These are phyloP conservation scores for Penicillium alfredii DNA, from an alignment of 495 filamentous ascomycete species.

Conservation along the genomic window DNA sequence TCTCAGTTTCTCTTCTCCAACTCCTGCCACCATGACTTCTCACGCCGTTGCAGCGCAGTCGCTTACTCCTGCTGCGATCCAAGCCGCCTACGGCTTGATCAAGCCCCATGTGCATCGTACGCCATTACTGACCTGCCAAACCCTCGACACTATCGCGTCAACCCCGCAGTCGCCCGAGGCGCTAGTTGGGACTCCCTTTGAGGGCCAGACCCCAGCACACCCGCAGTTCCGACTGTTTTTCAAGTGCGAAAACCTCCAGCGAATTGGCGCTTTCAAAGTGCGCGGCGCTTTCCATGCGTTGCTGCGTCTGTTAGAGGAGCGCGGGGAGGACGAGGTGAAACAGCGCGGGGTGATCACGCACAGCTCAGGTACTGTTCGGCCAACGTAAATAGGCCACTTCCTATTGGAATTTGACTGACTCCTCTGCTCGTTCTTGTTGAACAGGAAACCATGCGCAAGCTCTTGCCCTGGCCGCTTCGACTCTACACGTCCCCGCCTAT, in stretches of 20 bases:
- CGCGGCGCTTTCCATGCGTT: constrained; percentile 89
- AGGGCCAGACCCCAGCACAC: constrained; percentile 49
- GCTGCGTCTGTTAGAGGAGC: constrained; percentile 58
- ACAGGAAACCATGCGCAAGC: constrained; percentile 94
- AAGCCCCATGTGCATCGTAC: constrained; percentile 73
- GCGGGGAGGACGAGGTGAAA: constrained; percentile 49
- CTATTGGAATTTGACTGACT: too few species aligned
- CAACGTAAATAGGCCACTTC: too few species aligned
- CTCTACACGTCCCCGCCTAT: constrained; percentile 58
- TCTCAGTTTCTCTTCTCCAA: not conserved
- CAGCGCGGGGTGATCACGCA: constrained; percentile 82
- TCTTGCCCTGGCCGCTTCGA: constrained; percentile 75
- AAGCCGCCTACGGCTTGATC: constrained; percentile 66
- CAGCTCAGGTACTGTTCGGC: constrained; percentile 45
- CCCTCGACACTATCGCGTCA: constrained; percentile 69
- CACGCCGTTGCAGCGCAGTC: constrained; percentile 43
- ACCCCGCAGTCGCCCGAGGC: constrained; percentile 53
- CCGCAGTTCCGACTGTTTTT: constrained; percentile 77
- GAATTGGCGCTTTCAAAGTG: constrained; percentile 88
- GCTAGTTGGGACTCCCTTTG: constrained; percentile 51
- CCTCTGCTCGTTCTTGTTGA: too few species aligned
- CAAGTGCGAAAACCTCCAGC: constrained; percentile 95
- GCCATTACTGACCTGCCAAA: constrained; percentile 70
- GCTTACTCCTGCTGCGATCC: constrained; percentile 63
- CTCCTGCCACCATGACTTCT: constrained; percentile 9